Conservation (phyloP, 2,329 filamentous ascomycete genomes). For the Grosmannia clavigera region DNA sequence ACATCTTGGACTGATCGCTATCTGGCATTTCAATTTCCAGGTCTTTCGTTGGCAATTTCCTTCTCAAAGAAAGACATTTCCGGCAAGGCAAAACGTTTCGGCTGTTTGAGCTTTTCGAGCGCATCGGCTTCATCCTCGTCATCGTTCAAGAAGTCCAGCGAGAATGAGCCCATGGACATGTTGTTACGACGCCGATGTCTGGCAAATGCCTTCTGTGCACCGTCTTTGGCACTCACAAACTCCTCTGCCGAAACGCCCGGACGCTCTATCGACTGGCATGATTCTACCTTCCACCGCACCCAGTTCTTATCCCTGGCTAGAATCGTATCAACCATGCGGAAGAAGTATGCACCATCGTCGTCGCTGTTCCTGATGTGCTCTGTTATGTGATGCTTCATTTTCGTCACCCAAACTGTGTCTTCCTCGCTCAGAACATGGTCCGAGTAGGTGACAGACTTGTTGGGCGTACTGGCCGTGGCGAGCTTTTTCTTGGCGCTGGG, state of each 20-base stretch:
- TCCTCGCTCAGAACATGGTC: slow-evolving; percentile 68
- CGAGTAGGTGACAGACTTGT: slow-evolving; percentile 78
- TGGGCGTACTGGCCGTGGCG: slow-evolving; percentile 50
- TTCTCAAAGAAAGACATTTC: slow-evolving; percentile 57
- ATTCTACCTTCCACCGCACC: slow-evolving; percentile 96
- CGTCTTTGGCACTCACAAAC: slow-evolving; percentile 56
- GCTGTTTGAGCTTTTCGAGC: slow-evolving; percentile 57
- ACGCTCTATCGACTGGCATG: slow-evolving; percentile 75
- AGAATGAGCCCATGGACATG: slow-evolving; percentile 55
- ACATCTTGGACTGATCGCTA: slow-evolving; percentile 42
- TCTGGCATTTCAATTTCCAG: slow-evolving; percentile 77
- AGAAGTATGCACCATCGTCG: slow-evolving; percentile 80
- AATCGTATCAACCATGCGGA: slow-evolving; percentile 93
- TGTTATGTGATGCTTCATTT: slow-evolving; percentile 68
- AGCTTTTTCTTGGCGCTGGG: slow-evolving; percentile 70
- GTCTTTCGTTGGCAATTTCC: slow-evolving; percentile 63
- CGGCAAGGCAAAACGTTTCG: slow-evolving; percentile 54
- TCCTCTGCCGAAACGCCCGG: slow-evolving; percentile 56
- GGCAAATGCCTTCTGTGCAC: slow-evolving; percentile 52
- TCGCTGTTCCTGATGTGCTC: slow-evolving; percentile 68
- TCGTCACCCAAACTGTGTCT: slow-evolving; percentile 75
- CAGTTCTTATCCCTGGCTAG: slow-evolving; percentile 95
- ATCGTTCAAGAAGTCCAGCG: slow-evolving; percentile 67
- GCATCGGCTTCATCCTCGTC: slow-evolving; percentile 39
- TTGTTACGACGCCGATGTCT: slow-evolving; percentile 62